A percentile compares a stretch with the other conserved stretches of the same genome.
These are phyloP conservation scores for Exophiala alcalophila DNA, from an alignment of 2,329 filamentous ascomycete genomes.

Conservation along the genomic window DNA sequence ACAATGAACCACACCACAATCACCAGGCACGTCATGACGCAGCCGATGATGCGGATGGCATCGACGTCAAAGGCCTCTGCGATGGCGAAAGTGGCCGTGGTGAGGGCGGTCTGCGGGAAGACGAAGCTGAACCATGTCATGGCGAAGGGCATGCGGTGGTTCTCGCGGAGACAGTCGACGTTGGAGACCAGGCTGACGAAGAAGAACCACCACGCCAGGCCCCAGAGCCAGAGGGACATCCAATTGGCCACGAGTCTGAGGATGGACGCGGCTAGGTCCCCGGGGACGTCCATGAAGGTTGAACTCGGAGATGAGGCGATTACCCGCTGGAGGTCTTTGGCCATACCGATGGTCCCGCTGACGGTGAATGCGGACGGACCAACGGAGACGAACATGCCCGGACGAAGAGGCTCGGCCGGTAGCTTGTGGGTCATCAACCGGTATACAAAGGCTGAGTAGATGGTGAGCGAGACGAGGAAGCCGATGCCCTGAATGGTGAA, in stretches of 20 bases:
- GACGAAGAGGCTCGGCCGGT: slow-evolving; percentile 69
- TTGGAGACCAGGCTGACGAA: slow-evolving; percentile 67
- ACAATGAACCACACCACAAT: slow-evolving; percentile 68
- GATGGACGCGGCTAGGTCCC: slow-evolving; percentile 52
- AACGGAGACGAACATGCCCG: slow-evolving; percentile 82
- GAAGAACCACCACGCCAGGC: slow-evolving; percentile 80
- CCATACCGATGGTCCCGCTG: slow-evolving; percentile 59
- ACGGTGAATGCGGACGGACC: slow-evolving; percentile 71
- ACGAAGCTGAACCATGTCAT: slow-evolving; percentile 87
- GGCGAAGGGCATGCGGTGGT: slow-evolving; percentile 63
- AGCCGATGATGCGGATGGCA: slow-evolving; percentile 65
- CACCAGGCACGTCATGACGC: slow-evolving; percentile 63
- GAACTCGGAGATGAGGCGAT: slow-evolving; percentile 41
- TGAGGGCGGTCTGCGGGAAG: slow-evolving; percentile 74
- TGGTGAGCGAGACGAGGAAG: slow-evolving; percentile 68
- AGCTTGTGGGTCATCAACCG: slow-evolving; percentile 85
- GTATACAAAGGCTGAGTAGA: slow-evolving; percentile 80
- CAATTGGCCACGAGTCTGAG: slow-evolving; percentile 58
- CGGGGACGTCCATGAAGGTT: slow-evolving; percentile 56
- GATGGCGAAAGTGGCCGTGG: slow-evolving; percentile 69
- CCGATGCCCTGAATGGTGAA: slow-evolving; percentile 63
- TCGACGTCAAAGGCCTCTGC: slow-evolving; percentile 59
- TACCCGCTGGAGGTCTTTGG: slow-evolving; percentile 47
- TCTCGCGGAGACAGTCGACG: slow-evolving; percentile 17
- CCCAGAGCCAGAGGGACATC: slow-evolving; percentile 76